Base-by-base conservation (phyloP, 257 asterid genomes). In the Ehretia macrophylla region DNA sequence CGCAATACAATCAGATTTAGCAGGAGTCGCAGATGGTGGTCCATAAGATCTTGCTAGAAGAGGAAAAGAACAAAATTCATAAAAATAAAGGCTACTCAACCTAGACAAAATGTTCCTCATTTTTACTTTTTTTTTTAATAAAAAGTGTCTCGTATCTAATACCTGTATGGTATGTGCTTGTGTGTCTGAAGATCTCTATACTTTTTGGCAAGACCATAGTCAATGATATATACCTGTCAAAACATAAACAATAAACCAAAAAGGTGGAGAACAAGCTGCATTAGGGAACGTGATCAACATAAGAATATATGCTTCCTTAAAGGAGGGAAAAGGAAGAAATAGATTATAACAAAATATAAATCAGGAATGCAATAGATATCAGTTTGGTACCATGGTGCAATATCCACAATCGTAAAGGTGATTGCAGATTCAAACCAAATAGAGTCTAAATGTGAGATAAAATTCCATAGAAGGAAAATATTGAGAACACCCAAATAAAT, bases 91-190 rank as follows among this genome's bases (percentile, higher is more conserved):
- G 46, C 49, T 16, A 21, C 35, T 27, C 35, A 27, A 27, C 35
- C 35, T 1, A 27, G 35, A 27, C 4, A 27, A 27, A 27, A 27
- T 27, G 35, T 27, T 27, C 35, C 35, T 1, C 35, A 27, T 27
- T 27, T 27, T 27, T 27, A 27, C 35, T 27, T 27, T 27, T 3
- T 22, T 19, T 59, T 19, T 39, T 39, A 20, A 10, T 11, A 5
- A 35, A 47, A 37, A 11, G 17, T 10, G 20, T 52, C 14, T 27
- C 17, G 40, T 40, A 63, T 58, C 27, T 42, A 37, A 19, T 76
- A 92, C 99, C 97, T 88, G 87, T 92, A 92, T 16, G 97, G 97
- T 76, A 92, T 86, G 75, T 92, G 99, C 76, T 83, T 92, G 55
- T 86, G 99, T 60, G 99, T 88, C 64, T 84, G 96, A 56, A 92